Base-by-base conservation (phyloP, 78 protist genomes). In the Dictyostelium firmibasis region DNA sequence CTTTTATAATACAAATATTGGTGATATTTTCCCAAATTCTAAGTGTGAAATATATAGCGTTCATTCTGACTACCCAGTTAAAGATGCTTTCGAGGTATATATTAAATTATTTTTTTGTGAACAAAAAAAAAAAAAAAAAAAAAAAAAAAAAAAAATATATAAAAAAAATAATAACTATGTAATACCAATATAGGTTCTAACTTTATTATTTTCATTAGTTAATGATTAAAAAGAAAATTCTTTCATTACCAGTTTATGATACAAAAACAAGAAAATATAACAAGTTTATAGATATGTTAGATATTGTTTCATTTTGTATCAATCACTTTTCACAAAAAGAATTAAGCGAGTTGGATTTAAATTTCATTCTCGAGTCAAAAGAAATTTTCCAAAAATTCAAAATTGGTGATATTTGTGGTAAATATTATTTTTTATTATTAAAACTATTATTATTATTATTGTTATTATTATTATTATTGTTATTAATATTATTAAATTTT, bases 331-430 rank as follows among this genome's bases (percentile, higher is more conserved):
- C 84, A 41, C 44, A 76, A 36, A 87, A 60, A 31, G 92, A 87
- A 64, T 38, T 87, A 31, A 31, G 14, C 1, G 85, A 87, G 20
- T 35, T 87, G 14, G 93, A 87, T 64, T 23, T 78, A 33, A 50
- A 83, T 33, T 83, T 33, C 35, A 38, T 76, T 31, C 25, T 87
- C 0, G 86, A 76, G 38, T 23, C 81, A 13, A 87, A 87, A 78
- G 86, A 87, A n/a, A 87, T 87, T 20, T 87, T 87, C 35, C 44
- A 87, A 60, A 35, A 76, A 31, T 41, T n/a, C 6, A 87, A 29
- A 78, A n/a, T 27, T 87, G 93, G 85, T 27, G 86, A 87, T 78
- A 87, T 87, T 64, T 87, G 93, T 43, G 93, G 84, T 86, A 85
- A 38, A 29, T 69, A n/a, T 62, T 62, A 2, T 20, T 16, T 23